Evolutionary conservation across 805 yeast genomes (phyloP).

Genomic region (Barnettozyma populi): DNA sequence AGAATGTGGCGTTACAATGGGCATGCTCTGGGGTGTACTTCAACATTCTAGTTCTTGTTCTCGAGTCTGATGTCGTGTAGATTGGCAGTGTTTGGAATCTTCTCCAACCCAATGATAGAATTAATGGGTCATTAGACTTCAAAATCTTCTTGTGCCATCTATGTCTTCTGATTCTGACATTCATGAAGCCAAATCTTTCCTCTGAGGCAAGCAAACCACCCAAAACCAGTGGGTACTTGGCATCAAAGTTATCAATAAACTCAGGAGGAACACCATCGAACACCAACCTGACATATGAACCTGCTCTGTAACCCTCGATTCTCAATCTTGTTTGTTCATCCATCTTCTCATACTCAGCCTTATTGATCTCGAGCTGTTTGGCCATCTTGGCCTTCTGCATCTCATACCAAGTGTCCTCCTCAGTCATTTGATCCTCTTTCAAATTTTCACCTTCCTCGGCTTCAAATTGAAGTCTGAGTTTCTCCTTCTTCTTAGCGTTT

Average conservation of each 20-base stretch:
- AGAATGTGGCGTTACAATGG: constrained; percentile 90
- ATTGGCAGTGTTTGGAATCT: constrained; percentile 95
- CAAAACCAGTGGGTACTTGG: constrained; percentile 75
- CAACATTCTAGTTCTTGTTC: constrained; percentile 96
- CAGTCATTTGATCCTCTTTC: constrained; percentile 76
- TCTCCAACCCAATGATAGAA: constrained; percentile 95
- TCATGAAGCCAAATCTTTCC: constrained; percentile 86
- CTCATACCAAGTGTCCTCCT: constrained; percentile 96
- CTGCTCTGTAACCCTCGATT: constrained; percentile 90
- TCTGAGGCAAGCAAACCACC: constrained; percentile 93
- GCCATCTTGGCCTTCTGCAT: constrained; percentile 95
- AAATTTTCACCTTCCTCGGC: constrained; percentile 70
- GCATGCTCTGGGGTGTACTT: constrained; percentile 98
- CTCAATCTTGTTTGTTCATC: constrained; percentile 70
- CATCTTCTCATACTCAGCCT: constrained; percentile 68
- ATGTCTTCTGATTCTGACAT: constrained; percentile 93
- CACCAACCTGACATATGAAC: constrained; percentile 87
- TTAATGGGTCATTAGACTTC: constrained; percentile 92
- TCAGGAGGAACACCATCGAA: constrained; percentile 85
- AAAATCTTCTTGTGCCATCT: constrained; percentile 97
- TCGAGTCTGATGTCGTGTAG: constrained; percentile 92
- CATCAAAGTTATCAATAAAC: constrained; percentile 80
- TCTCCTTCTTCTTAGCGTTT: constrained; percentile 87
- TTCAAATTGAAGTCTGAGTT: constrained; percentile 83
- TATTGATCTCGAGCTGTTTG: constrained; percentile 90